Evolutionary conservation across 1,139 yeast species (phyloP), one percentile per base, ranked within the genome.

Genomic region (Yamadazyma epiphylla): DNA sequence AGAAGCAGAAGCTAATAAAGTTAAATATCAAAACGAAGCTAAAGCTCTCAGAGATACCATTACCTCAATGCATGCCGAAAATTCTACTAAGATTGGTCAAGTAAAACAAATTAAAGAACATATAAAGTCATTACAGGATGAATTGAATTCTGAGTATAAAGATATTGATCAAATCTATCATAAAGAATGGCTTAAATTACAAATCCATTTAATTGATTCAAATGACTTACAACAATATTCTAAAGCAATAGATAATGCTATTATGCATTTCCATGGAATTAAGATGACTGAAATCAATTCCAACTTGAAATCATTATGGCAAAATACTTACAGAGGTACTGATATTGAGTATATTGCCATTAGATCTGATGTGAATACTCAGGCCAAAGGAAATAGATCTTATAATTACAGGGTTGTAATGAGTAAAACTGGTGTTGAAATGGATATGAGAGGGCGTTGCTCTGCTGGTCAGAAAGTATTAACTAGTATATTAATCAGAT

Each of bases 381-480:
- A 64, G 34, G 64, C 70, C 5, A 72, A 75, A 30, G 79, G 80
- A 0, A 79, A 79, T 32, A 64, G 91, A 33, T 76, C 94, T 1
- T 89, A 89, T 55, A 89, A 91, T 52, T 91, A 91, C 53, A 70
- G 97, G 24, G 96, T 94, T 14, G 95, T 91, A 12, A 94, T 94
- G 98, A 78, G 80, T 39, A 94, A 94, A 51, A 87, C 85, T 45
- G 94, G 85, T 32, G 83, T 80, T 2, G 98, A 91, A 53, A 64
- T 94, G 27, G 99, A 94, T 50, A 94, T 94, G 99, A 73, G 98
- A 42, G 99, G 98, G 1, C 65, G 98, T 35, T 94, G 99, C 55
- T 87, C 96, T 3, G 98, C 98, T 0, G 99, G 99, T 1, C 99
- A 94, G 55, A 87, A 88, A 51, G 97, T 94, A 2, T 63, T 94